Evolutionary conservation across 495 filamentous ascomycete genomes (phyloP), one percentile per base, ranked within the genome.

Genomic region (Penicillium verhagenii): DNA sequence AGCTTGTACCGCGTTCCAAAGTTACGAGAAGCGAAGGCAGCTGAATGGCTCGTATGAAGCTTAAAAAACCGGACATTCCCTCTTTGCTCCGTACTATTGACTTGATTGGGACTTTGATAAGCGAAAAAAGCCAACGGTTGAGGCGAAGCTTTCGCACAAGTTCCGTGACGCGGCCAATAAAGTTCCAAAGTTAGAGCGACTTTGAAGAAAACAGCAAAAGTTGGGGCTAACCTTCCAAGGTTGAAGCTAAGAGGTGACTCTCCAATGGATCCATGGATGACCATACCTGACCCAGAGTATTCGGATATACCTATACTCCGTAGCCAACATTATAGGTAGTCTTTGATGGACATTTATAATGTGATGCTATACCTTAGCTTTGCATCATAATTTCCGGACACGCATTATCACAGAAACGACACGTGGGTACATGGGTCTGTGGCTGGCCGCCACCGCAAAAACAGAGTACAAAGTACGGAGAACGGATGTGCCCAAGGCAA

Each of bases 361-460:
- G 28, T 31, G 28, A 25, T 20, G 39, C 16, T 23, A 4, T 23
- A 8, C n/a, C n/a, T 21, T 24, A 3, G 42, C 42, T 16, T 45
- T 25, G 42, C 42, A 45, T 26, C 13, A 26, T 13, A 42, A 20
- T 21, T n/a, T 39, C 18, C 14, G 37, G 3, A 2, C 37, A 24
- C 20, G 14, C 40, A 43, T 19, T 39, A 39, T 18, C n/a, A 19
- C n/a, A 53, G 49, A 16, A 9, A 31, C n/a, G 37, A 52, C 25
- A 53, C 50, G 50, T 53, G 42, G 21, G 28, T 23, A 20, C 11
- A 56, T 50, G 47, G 47, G 53, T 28, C 53, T 37, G 53, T 56
- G 53, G 53, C 38, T 56, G 46, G 14, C 37, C 13, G 39, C 37
- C 20, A 39, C 47, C 19, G 11, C 19, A 11, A 24, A 11, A 13